Evolutionary conservation across 2,329 filamentous ascomycete species (phyloP).

Genomic region (Xylariales sp.): DNA sequence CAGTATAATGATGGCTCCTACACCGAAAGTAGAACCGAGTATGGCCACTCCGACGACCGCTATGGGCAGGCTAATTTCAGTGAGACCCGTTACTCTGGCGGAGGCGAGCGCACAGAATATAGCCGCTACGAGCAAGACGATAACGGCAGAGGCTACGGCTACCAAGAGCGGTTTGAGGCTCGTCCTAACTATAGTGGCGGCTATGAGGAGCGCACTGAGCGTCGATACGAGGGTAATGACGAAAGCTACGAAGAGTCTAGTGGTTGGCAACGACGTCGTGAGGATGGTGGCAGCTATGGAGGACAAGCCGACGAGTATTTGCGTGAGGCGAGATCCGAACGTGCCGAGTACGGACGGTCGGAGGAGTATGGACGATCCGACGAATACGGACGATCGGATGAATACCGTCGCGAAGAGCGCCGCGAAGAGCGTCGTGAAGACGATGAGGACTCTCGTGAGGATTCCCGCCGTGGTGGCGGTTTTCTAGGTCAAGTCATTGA

Average conservation of each 20-base stretch:
- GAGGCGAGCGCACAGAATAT: conserved; percentile 69
- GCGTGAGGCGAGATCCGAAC: conserved; percentile 38
- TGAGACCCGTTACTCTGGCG: conserved; percentile 68
- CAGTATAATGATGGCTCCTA: conserved; percentile 71
- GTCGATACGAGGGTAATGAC: conserved; percentile 57
- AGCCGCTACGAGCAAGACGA: conserved; percentile 70
- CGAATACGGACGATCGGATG: conserved; percentile 25
- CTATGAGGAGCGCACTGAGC: conserved; percentile 63
- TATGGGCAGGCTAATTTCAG: conserved; percentile 72
- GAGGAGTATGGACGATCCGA: conserved; percentile 28
- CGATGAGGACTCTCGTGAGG: conserved; percentile 20
- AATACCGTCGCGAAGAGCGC: conserved; percentile 7
- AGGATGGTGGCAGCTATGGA: conserved; percentile 45
- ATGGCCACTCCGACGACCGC: conserved; percentile 66
- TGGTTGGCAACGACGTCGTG: conserved; percentile 43
- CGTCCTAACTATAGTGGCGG: conserved; percentile 29
- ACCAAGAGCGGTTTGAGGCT: conserved; percentile 45
- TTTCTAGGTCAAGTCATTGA: conserved; percentile 42
- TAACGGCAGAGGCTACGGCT: conserved; percentile 62
- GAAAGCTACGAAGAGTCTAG: conserved; percentile 47
- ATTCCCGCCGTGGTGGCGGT: conserved; percentile 40
- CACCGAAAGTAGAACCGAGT: conserved; percentile 70
- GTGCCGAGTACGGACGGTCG: conserved; percentile 23
- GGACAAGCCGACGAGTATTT: conserved; percentile 34
- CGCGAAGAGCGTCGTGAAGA: conserved; percentile 35